phyloP scores from a whole-genome alignment of 208 protist species.

The Phytomonas francai region DNA sequence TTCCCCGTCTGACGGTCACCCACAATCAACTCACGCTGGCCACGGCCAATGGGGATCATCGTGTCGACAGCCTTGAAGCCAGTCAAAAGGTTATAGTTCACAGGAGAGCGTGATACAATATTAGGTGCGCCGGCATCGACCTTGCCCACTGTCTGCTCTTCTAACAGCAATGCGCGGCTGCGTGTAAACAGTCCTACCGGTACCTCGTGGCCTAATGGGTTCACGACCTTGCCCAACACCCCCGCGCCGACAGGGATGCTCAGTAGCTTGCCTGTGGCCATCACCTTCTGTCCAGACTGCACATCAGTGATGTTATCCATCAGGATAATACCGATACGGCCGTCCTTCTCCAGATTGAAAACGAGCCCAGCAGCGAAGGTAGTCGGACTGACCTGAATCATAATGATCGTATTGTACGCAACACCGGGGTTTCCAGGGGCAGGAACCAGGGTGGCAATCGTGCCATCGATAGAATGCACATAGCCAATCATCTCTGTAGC shows the following conservation, averaged over 20 bases:
- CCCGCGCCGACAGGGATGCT: constrained; percentile 74
- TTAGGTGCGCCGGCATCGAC: constrained; percentile 90
- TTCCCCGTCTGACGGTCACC: constrained; percentile 92
- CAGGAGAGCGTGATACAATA: constrained; percentile 87
- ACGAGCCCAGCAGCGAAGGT: constrained; percentile 69
- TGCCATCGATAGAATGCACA: constrained; percentile 84
- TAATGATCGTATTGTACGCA: constrained; percentile 83
- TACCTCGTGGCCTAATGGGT: constrained; percentile 77
- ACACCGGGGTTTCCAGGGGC: constrained; percentile 65
- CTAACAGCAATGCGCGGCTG: constrained; percentile 37
- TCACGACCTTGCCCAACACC: constrained; percentile 83
- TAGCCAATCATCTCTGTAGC: constrained; percentile 82
- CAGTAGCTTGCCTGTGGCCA: constrained; percentile 78
- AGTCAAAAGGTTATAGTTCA: constrained; percentile 91
- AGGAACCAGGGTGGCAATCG: constrained; percentile 77
- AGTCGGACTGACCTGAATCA: constrained; percentile 76
- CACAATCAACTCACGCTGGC: constrained; percentile 92
- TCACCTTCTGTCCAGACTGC: constrained; percentile 82
- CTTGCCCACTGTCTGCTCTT: constrained; percentile 52
- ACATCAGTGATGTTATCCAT: constrained; percentile 86
- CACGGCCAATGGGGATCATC: constrained; percentile 91
- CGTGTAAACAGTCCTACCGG: constrained; percentile 56
- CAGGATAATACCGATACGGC: constrained; percentile 80
- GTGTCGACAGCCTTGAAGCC: constrained; percentile 91
- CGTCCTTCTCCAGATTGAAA: constrained; percentile 85